Conservation (phyloP, 1,284 basidiomycete species). For the Microbotryum silenes-acaulis region DNA sequence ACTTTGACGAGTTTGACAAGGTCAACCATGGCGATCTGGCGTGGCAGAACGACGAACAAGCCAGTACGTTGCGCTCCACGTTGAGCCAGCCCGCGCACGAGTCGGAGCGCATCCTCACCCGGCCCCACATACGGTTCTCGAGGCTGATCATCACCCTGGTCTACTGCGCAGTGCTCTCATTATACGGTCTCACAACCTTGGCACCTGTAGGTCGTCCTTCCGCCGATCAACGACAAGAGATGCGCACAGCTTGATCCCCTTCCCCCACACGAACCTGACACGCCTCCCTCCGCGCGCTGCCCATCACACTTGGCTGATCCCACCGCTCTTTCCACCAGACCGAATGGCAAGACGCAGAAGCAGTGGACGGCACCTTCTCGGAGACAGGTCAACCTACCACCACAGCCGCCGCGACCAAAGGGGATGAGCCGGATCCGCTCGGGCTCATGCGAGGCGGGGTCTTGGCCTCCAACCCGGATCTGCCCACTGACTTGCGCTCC, state of each 20-base stretch:
- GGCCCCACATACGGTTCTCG: too few relatives aligned
- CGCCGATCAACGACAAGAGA: neutral
- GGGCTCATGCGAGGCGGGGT: conserved; percentile 36
- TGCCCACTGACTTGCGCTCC: conserved; percentile 27
- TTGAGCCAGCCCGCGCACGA: neutral
- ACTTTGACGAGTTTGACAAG: too few relatives aligned
- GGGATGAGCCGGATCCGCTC: conserved; percentile 41
- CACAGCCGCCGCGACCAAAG: conserved; percentile 15
- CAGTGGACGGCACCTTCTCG: conserved; percentile 9
- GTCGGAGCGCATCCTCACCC: neutral
- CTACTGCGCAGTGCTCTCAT: conserved; percentile 37
- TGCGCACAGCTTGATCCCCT: too few relatives aligned
- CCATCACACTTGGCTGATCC: too few relatives aligned
- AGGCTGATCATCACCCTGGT: too few relatives aligned
- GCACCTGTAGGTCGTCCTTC: conserved; percentile 35
- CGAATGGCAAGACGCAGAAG: conserved; percentile 18
- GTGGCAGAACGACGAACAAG: conserved; percentile 28
- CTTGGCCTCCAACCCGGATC: conserved; percentile 30
- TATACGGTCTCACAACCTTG: conserved; percentile 41
- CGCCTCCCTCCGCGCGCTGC: too few relatives aligned
- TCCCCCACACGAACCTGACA: too few relatives aligned
- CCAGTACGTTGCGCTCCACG: conserved; percentile 19
- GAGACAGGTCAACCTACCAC: neutral
- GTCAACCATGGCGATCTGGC: neutral
- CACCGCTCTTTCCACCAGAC: conserved; percentile 4